phyloP scores from a whole-genome alignment of 352 stramenopile species.

The Phytophthora multivora region DNA sequence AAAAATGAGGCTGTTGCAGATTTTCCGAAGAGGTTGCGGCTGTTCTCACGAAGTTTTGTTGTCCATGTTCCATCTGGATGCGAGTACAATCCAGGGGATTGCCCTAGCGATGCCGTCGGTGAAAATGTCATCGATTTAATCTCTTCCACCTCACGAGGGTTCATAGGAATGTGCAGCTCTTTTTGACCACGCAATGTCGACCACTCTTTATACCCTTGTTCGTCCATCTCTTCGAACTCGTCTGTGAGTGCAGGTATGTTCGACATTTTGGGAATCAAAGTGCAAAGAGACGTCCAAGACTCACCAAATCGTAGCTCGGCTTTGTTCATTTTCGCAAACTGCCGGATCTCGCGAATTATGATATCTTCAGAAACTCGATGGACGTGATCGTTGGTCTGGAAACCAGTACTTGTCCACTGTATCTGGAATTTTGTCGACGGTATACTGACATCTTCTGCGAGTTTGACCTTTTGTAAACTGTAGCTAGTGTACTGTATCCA shows the following conservation, averaged over 20 bases:
- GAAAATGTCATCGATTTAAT: conserved; percentile 17
- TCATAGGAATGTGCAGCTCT: too few species aligned
- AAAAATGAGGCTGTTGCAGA: neutral
- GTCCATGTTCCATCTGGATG: neutral
- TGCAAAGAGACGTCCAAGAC: conserved; percentile 4
- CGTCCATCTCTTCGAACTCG: conserved; percentile 13
- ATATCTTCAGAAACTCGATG: neutral
- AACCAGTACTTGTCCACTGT: conserved; percentile 5
- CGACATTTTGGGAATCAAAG: neutral
- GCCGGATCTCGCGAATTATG: neutral
- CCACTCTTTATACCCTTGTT: conserved; percentile 3
- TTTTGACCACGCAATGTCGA: too few species aligned
- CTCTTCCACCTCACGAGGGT: conserved; percentile 3
- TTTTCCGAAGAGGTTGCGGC: neutral
- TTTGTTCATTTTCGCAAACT: conserved; percentile 2
- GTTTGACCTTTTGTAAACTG: neutral
- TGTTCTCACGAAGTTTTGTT: neutral
- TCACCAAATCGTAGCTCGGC: conserved; percentile 1
- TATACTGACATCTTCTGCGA: neutral
- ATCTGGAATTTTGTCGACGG: neutral
- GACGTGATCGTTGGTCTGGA: conserved; percentile 1
- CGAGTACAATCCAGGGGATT: neutral
- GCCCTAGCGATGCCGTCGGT: neutral
- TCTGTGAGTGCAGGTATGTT: conserved; percentile 2
- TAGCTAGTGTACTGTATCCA: too few species aligned